Evolutionary conservation across 1,139 yeast species (phyloP), one percentile per base, ranked within the genome.

Genomic region (Taphrina flavorubra): DNA sequence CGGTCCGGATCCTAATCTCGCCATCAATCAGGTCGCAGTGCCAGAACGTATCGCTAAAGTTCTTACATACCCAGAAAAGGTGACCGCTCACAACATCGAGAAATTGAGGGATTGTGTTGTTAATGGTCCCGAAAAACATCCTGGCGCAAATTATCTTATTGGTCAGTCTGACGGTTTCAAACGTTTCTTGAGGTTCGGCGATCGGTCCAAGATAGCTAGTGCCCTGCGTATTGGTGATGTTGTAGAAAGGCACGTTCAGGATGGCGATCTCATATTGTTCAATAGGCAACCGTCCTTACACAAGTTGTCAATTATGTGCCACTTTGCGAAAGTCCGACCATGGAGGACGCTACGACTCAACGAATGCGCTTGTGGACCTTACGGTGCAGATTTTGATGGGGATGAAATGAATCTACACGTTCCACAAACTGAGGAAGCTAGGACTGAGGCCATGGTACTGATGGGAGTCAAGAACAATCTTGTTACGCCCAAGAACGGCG

Each of bases 351-450:
- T 95, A 81, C 84, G 99, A 74, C 84, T 95, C 74, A 95, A 95
- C 77, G 99, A 95, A 79, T 95, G 99, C 88, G 99, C 94, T 16
- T 95, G 99, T 82, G 94, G 99, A 0, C 99, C 99, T 1, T 95
- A 94, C 80, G 95, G 95, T 79, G 99, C 99, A 55, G 99, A 95
- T 85, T 95, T 95, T 77, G 99, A 95, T 79, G 99, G 99, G 79
- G 99, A 95, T 80, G 99, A 95, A 80, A 95, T 95, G 99, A 95
- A 95, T 78, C 83, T 95, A 77, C 99, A 95, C 77, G 99, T 95
- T 57, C 99, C 99, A 1, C 99, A 95, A 80, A 94, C 99, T 0
- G 99, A 95, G 79, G 99, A 95, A 79, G 99, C 99, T 0, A 83
- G 99, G 74, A 96, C 99, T 0, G 99, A 95, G 79, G 99, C 99